Conservation (phyloP, 768 basidiomycete species). For the Boletus pseudopeckii region DNA sequence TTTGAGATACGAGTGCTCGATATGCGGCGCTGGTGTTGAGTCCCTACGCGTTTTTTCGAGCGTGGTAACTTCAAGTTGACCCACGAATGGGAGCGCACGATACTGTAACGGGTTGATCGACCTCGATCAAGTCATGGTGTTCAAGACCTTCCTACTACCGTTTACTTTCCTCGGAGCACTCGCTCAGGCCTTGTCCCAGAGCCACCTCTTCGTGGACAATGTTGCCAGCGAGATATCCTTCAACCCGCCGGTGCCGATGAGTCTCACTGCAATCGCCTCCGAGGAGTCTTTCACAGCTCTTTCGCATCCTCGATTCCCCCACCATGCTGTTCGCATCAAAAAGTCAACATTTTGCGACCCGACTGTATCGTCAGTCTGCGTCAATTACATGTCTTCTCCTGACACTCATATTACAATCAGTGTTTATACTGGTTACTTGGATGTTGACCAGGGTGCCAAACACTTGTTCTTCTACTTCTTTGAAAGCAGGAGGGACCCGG, state of each 20-base stretch:
- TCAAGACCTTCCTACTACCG: slow-evolving; percentile 1
- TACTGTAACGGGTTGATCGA: neutral
- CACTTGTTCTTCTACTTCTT: slow-evolving; percentile 62
- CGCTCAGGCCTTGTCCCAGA: slow-evolving; percentile 8
- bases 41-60: slow-evolving; percentile 27
- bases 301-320: slow-evolving; percentile 49
- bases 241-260: slow-evolving; percentile 4
- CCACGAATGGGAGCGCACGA: slow-evolving; percentile 10
- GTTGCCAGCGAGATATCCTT: neutral
- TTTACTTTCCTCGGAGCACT: slow-evolving; percentile 1
- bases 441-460: slow-evolving; percentile 47
- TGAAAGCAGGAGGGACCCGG: slow-evolving; percentile 48
- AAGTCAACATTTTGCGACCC: slow-evolving; percentile 61
- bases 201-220: neutral
- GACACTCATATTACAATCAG: slow-evolving; percentile 20
- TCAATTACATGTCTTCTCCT: neutral
- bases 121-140: neutral
- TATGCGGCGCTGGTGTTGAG: neutral
- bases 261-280: slow-evolving; percentile 26
- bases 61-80: slow-evolving; percentile 26
- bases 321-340: slow-evolving; percentile 55
- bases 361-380: slow-evolving; percentile 40
- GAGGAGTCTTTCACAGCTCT: slow-evolving; percentile 36
- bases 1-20: slow-evolving; percentile 15
- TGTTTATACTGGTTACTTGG: slow-evolving; percentile 47